Conservation (phyloP, 768 basidiomycete genomes). For the Panus rudis region DNA sequence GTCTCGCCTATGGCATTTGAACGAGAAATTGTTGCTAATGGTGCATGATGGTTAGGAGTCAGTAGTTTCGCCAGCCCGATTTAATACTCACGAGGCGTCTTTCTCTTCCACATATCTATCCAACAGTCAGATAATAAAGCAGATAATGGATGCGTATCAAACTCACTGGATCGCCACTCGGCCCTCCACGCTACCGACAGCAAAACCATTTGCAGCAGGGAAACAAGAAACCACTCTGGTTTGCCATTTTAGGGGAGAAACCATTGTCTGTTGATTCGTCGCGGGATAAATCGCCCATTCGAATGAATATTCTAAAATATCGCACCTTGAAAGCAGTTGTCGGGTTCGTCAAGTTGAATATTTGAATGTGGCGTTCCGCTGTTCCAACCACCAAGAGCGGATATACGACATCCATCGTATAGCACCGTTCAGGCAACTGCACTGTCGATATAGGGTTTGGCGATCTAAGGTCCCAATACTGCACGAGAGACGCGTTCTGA, state of each 20-base stretch:
- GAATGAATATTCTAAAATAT: neutral
- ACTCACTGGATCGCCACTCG: slow-evolving; percentile 94
- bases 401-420: slow-evolving; percentile 76
- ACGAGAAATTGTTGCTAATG: slow-evolving; percentile 49
- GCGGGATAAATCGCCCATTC: too few relatives aligned
- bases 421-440: slow-evolving; percentile 84
- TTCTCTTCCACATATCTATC: slow-evolving; percentile 82
- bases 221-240: slow-evolving; percentile 84
- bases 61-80: slow-evolving; percentile 1
- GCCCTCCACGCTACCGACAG: slow-evolving; percentile 83
- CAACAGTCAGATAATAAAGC: neutral
- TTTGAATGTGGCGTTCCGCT: slow-evolving; percentile 86
- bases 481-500: neutral
- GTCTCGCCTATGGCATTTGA: slow-evolving; percentile 44
- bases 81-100: slow-evolving; percentile 47
- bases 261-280: slow-evolving; percentile 55
- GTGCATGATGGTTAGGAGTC: neutral
- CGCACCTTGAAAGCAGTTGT: slow-evolving; percentile 68
- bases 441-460: slow-evolving; percentile 73
- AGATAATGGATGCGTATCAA: neutral
- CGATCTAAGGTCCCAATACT: slow-evolving; percentile 92
- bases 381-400: slow-evolving; percentile 89
- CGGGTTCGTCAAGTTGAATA: slow-evolving; percentile 82
- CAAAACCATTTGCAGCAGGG: slow-evolving; percentile 71
- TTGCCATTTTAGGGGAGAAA: slow-evolving; percentile 90